Percentiles rank a stretch among this genome's conserved stretches.
These are phyloP conservation scores for Colletotrichum nymphaeae DNA, from an alignment of 2,329 filamentous ascomycete genomes.

Conservation along the genomic window DNA sequence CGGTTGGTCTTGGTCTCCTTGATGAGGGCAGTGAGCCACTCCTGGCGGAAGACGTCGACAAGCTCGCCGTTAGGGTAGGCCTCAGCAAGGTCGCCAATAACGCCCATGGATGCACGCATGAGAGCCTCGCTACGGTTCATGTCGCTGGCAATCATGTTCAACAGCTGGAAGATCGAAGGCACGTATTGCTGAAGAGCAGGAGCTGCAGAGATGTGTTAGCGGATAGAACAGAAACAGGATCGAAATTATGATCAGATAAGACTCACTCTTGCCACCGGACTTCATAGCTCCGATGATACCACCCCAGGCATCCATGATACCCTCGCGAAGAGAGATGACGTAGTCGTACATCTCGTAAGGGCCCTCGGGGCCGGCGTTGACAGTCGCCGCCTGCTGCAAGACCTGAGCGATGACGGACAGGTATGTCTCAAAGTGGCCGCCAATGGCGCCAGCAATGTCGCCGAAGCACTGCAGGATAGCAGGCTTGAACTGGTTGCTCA, in stretches of 20 bases:
- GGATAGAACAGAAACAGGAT: background rate
- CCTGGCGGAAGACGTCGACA: conserved; percentile 84
- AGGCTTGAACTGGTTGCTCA: conserved; percentile 97
- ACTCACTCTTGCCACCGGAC: conserved; percentile 78
- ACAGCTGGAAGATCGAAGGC: conserved; percentile 85
- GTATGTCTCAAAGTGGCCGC: conserved; percentile 92
- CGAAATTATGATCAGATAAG: conserved; percentile 28
- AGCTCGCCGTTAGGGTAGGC: conserved; percentile 93
- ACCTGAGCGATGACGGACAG: conserved; percentile 92
- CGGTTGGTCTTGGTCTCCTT: conserved; percentile 92
- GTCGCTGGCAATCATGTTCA: conserved; percentile 84
- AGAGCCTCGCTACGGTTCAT: conserved; percentile 90
- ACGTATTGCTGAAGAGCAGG: conserved; percentile 81
- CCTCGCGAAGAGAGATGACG: conserved; percentile 91
- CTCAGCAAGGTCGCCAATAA: conserved; percentile 95
- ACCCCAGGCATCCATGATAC: conserved; percentile 99
- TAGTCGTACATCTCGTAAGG: conserved; percentile 98
- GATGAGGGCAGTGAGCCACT: conserved; percentile 91
- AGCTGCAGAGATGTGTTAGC: conserved; percentile 60
- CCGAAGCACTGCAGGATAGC: conserved; percentile 98
- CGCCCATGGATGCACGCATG: conserved; percentile 95
- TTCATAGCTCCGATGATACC: conserved; percentile 97
- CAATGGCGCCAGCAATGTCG: conserved; percentile 95
- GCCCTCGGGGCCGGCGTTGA: conserved; percentile 82
- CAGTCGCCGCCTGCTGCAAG: conserved; percentile 89